Conservation (phyloP, 495 filamentous ascomycete genomes). For the Haplographium delicatum region DNA sequence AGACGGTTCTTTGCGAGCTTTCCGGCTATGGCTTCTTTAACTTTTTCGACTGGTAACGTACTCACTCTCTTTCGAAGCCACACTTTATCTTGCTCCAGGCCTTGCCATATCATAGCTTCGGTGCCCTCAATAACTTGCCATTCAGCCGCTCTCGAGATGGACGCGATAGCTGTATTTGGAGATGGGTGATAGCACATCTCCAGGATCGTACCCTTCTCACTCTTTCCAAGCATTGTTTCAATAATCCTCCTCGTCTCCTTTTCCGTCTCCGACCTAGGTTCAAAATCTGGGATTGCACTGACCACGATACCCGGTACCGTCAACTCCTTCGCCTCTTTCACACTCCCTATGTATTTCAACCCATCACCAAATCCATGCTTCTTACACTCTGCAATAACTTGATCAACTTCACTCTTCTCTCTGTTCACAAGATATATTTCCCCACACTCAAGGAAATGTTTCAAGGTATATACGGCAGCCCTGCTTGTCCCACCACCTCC, state of each 20-base stretch:
- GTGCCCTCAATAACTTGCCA: constrained; percentile 68
- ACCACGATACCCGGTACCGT: constrained; percentile 58
- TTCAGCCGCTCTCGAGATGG: constrained; percentile 47
- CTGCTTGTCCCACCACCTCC: constrained; percentile 68
- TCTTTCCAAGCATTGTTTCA: constrained; percentile 46
- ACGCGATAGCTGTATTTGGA: constrained; percentile 59
- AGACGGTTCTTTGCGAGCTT: constrained; percentile 9
- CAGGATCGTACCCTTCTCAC: constrained; percentile 57
- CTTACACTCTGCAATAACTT: constrained; percentile 53
- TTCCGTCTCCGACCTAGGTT: constrained; percentile 56
- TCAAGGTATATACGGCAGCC: constrained; percentile 64
- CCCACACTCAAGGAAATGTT: constrained; percentile 58
- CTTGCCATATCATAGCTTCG: constrained; percentile 72
- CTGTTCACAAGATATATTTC: constrained; percentile 69
- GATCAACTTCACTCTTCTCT: constrained; percentile 54
- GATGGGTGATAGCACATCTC: constrained; percentile 79
- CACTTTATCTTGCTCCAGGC: constrained; percentile 61
- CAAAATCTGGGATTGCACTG: constrained; percentile 64
- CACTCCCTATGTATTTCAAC: constrained; percentile 50
- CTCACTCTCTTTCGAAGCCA: constrained; percentile 42
- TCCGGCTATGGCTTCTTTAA: constrained; percentile 32
- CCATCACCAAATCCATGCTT: constrained; percentile 43
- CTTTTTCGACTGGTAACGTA: constrained; percentile 42
- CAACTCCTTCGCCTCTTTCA: constrained; percentile 48
- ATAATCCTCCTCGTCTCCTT: constrained; percentile 47